Conservation (phyloP, 345 rosid species). For the Lagerstroemia speciosa region DNA sequence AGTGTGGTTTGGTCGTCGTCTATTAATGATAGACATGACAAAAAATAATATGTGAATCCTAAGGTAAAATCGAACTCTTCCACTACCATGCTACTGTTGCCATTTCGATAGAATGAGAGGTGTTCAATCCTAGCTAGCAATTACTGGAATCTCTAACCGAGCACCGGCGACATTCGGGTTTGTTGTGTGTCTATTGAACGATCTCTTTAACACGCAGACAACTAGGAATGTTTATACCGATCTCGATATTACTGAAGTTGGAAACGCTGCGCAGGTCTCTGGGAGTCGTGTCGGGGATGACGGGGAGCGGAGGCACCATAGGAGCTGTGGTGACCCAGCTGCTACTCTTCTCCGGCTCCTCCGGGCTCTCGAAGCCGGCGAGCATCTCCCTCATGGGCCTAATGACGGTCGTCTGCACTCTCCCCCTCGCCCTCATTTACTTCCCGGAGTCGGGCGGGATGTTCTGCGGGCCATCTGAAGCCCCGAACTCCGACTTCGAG, state of each 20-base stretch:
- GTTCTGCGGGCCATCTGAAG: slow-evolving; percentile 36
- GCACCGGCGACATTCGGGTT: too few species aligned
- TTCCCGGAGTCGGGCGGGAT: slow-evolving; percentile 64
- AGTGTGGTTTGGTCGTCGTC: too few species aligned
- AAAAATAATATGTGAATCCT: neutral
- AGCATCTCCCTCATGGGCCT: slow-evolving; percentile 88
- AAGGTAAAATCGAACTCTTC: neutral
- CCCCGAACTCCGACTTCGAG: slow-evolving; percentile 7
- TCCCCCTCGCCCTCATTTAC: slow-evolving; percentile 39
- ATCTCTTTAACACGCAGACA: too few species aligned
- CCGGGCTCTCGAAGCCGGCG: slow-evolving; percentile 34
- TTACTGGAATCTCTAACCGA: too few species aligned
- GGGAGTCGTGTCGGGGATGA: slow-evolving; percentile 78
- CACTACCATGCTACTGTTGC: too few species aligned
- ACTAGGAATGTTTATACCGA: too few species aligned
- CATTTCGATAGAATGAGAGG: too few species aligned
- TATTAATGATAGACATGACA: neutral
- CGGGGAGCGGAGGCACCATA: slow-evolving; percentile 73
- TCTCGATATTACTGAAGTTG: neutral
- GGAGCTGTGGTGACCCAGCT: slow-evolving; percentile 69
- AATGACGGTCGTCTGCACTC: slow-evolving; percentile 43
- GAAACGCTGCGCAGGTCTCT: slow-evolving; percentile 47
- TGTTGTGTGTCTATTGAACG: too few species aligned
- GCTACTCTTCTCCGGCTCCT: slow-evolving; percentile 46
- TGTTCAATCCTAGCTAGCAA: too few species aligned